Base-by-base conservation (phyloP, 352 stramenopile genomes). In the Phytophthora hybrid region DNA sequence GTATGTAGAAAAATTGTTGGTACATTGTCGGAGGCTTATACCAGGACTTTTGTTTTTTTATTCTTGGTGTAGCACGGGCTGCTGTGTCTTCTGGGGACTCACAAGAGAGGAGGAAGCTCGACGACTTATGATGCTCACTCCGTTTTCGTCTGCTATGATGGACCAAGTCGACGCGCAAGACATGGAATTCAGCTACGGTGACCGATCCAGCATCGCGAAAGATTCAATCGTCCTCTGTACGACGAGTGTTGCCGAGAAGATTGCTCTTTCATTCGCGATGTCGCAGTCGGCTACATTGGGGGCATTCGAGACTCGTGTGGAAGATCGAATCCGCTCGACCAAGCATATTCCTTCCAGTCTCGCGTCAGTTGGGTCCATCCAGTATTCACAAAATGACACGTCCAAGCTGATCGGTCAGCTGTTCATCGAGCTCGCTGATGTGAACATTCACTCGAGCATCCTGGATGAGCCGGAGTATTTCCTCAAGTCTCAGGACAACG, bases 371-470 rank as follows among this genome's bases (percentile, higher is more conserved):
- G 95, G 95, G 6, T 95, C 94, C 10, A 97, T 97, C 56, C 77
- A 93, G 59, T 95, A 98, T 69, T 96, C 89, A 23, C 88, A 97
- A 63, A 83, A 84, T 16, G 83, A 98, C 65, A 97, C 98, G 19
- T 97, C 92, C 16, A 92, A 95, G 63, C 83, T 97, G 60, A 98
- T 98, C 58, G 93, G 93, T 8, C 84, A 95, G 69, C 79, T 98
- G 29, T 97, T 96, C 62, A 95, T 97, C 39, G 87, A 94, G 71
- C 66, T 93, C 1, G 85, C 93, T 6, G 91, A 98, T 53, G 87
- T 98, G 19, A 99, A 99, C 67, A 80, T 98, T 56, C 91, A 98
- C 76, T 98, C 89, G 58, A 95, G 98, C 57, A 94, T 99, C 54
- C 74, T 99, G 47, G 93, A 98, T 73, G 96, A 96, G 29, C 95